These are phyloP conservation scores for Helminthosporium solani DNA, from an alignment of 2,329 filamentous ascomycete genomes.

Conservation along the genomic window DNA sequence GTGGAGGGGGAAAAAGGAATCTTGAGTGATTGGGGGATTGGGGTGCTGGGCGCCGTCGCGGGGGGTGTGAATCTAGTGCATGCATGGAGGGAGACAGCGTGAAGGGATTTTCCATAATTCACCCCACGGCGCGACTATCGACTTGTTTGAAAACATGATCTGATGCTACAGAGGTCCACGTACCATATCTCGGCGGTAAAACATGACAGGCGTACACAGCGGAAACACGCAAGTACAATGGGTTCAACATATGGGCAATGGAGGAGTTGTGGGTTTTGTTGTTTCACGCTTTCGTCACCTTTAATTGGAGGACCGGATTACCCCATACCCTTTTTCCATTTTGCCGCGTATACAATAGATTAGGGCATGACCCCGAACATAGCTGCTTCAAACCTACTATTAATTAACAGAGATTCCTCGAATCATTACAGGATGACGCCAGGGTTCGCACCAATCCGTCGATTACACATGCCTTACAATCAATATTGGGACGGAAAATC, in stretches of 20 bases:
- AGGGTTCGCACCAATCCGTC: not conserved
- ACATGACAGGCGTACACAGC: too few species aligned
- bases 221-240: too few species aligned
- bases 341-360: slow-evolving; percentile 8
- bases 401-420: not conserved
- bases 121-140: too few species aligned
- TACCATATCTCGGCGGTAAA: too few species aligned
- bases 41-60: slow-evolving; percentile 57
- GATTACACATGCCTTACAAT: not conserved
- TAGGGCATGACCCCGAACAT: not conserved
- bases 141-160: too few species aligned
- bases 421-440: not conserved
- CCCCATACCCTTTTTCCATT: slow-evolving; percentile 1
- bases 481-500: not conserved
- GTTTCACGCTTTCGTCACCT: not conserved
- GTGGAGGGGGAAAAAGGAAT: slow-evolving; percentile 60
- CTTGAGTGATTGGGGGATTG: slow-evolving; percentile 60
- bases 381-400: not conserved
- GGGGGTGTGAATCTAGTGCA: slow-evolving; percentile 48
- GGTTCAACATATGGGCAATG: too few species aligned
- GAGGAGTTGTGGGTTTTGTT: not conserved
- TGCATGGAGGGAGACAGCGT: slow-evolving; percentile 47
- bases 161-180: too few species aligned
- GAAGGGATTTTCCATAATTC: not conserved
- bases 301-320: slow-evolving; percentile 9